Percentiles rank a stretch among this genome's conserved stretches.
Evolutionary conservation across 2,329 filamentous ascomycete genomes (phyloP).

Genomic region (Calonectria naviculata): DNA sequence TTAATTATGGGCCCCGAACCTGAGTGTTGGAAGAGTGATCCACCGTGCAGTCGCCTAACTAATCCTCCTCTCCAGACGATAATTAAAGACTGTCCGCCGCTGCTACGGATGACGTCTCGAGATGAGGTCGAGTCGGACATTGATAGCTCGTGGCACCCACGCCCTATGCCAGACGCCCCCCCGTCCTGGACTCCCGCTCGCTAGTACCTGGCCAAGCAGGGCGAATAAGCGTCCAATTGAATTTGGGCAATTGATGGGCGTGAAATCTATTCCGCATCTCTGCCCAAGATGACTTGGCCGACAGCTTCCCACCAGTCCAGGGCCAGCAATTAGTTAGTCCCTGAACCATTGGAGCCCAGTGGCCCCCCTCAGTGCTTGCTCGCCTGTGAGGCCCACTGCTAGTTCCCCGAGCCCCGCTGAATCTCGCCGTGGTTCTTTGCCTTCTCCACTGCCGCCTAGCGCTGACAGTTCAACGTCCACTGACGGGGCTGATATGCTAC

Average conservation of each 20-base stretch:
- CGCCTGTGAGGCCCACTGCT: background rate
- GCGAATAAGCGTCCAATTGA: background rate
- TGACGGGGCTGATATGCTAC: background rate
- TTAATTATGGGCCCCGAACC: slow-evolving; percentile 1
- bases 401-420: background rate
- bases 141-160: background rate
- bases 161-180: background rate
- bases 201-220: background rate
- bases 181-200: background rate
- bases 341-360: background rate
- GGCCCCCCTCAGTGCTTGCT: background rate
- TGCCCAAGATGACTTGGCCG: background rate
- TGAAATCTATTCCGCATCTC: background rate
- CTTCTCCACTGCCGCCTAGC: background rate
- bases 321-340: background rate
- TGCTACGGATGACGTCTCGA: background rate
- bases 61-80: background rate
- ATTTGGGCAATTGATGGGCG: background rate
- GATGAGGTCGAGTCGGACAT: background rate
- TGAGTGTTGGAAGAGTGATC: background rate
- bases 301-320: background rate
- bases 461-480: background rate
- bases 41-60: background rate
- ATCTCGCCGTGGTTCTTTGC: background rate
- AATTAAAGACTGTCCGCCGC: background rate